A percentile compares a stretch with the other conserved stretches of the same genome.
Conservation (phyloP, 1,284 basidiomycete species). For the Ganoderma meredithae region DNA sequence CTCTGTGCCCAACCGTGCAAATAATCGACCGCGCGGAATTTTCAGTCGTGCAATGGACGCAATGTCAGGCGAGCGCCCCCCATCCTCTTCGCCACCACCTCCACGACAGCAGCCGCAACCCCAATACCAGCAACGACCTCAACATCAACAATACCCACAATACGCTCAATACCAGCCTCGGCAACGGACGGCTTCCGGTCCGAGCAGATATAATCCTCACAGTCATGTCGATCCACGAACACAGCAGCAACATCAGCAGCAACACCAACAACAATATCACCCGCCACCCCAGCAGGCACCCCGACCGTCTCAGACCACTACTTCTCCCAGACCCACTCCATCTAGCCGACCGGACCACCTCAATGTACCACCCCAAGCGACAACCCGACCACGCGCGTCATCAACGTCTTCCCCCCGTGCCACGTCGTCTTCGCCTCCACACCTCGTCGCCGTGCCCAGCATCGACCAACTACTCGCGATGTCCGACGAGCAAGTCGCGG, state of each 20-base stretch:
- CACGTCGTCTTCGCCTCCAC: conserved; percentile 35
- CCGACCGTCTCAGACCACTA: conserved; percentile 13
- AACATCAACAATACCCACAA: conserved; percentile 27
- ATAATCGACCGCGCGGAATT: conserved; percentile 55
- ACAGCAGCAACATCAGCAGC: conserved; percentile 21
- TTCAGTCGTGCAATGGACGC: conserved; percentile 55
- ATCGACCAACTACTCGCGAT: conserved; percentile 74
- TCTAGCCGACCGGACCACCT: conserved; percentile 28
- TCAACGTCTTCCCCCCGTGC: conserved; percentile 41
- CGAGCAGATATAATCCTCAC: conserved; percentile 44
- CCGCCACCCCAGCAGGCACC: conserved; percentile 27
- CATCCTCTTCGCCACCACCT: conserved; percentile 34
- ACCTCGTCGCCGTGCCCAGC: conserved; percentile 49
- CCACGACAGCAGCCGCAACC: conserved; percentile 26
- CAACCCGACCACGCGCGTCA: conserved; percentile 46
- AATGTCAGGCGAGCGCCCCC: conserved; percentile 42
- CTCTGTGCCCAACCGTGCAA: conserved; percentile 64
- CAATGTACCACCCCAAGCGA: conserved; percentile 33
- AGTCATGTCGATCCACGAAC: conserved; percentile 48
- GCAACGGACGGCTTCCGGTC: conserved; percentile 40
- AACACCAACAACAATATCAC: conserved; percentile 22
- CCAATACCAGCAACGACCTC: conserved; percentile 14
- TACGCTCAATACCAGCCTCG: conserved; percentile 39
- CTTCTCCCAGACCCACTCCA: conserved; percentile 25
- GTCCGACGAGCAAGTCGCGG: conserved; percentile 58